A percentile compares a stretch with the other conserved stretches of the same genome.
These are phyloP conservation scores for Colletotrichum musae DNA, from an alignment of 2,329 filamentous ascomycete species.

Conservation along the genomic window DNA sequence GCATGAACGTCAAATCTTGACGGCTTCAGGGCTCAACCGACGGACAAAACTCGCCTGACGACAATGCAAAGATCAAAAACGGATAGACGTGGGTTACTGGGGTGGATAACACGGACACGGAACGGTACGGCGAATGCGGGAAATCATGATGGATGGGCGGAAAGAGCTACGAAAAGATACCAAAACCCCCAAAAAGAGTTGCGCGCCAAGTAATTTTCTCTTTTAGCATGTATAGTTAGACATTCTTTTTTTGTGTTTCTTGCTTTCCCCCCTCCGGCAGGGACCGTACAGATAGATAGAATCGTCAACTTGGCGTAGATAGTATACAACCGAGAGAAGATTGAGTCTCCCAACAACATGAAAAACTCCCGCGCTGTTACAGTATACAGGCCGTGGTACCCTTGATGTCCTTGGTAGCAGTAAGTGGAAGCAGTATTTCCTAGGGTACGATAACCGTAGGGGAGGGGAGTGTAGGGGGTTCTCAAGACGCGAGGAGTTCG, in stretches of 20 bases:
- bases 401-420: too few relatives aligned
- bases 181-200: background rate
- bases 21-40: background rate
- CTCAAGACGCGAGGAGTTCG: too few relatives aligned
- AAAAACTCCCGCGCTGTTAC: background rate
- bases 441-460: too few relatives aligned
- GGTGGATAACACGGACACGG: background rate
- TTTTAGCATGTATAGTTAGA: background rate
- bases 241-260: background rate
- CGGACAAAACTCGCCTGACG: background rate
- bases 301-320: background rate
- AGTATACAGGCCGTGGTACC: background rate
- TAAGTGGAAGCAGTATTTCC: too few relatives aligned
- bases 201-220: background rate
- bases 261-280: background rate
- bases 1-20: background rate
- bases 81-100: too few relatives aligned
- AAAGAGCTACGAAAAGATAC: background rate
- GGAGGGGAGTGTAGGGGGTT: too few relatives aligned
- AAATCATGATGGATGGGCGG: background rate
- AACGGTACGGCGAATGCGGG: background rate
- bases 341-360: background rate
- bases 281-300: background rate
- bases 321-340: background rate
- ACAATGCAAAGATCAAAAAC: background rate